phyloP scores from a whole-genome alignment of 192 early-diverging fungal species.

The Pilobolus umbonatus region DNA sequence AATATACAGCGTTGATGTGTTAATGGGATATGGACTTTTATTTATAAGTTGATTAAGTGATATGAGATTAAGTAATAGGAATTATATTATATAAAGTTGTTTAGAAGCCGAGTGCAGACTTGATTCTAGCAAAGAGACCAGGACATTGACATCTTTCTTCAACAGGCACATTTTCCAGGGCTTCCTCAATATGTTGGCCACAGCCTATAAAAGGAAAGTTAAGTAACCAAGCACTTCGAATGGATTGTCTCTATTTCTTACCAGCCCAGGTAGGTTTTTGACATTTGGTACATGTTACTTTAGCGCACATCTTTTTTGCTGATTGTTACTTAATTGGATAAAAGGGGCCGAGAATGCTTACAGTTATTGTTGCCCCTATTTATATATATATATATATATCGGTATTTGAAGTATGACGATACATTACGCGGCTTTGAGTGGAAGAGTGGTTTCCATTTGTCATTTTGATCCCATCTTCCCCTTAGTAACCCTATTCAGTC shows the following conservation, averaged over 20 bases:
- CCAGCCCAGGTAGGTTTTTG: constrained; percentile 8
- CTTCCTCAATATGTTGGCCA: not conserved
- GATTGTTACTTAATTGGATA: not conserved
- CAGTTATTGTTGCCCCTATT: not conserved
- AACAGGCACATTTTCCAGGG: not conserved
- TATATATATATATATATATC: not conserved
- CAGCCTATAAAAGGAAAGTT: not conserved
- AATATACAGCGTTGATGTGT: not conserved
- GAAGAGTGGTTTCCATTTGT: not conserved
- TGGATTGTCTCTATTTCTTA: not conserved
- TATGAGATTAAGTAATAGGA: not conserved
- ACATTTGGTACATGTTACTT: not conserved
- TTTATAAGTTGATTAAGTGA: not conserved
- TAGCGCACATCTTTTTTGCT: constrained; percentile 2
- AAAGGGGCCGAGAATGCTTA: not conserved
- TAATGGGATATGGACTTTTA: not conserved
- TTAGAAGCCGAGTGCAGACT: not conserved
- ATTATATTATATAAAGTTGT: not conserved
- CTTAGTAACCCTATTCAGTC: no score
- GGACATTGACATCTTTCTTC: constrained; percentile 8
- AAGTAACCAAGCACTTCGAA: no score
- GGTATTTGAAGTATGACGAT: not conserved
- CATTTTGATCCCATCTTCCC: no score
- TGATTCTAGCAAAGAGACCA: not conserved
- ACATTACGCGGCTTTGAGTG: not conserved